Percentiles rank a stretch among this genome's conserved stretches.
Evolutionary conservation across 2,329 filamentous ascomycete genomes (phyloP).

Genomic region (Penicillium sp.): DNA sequence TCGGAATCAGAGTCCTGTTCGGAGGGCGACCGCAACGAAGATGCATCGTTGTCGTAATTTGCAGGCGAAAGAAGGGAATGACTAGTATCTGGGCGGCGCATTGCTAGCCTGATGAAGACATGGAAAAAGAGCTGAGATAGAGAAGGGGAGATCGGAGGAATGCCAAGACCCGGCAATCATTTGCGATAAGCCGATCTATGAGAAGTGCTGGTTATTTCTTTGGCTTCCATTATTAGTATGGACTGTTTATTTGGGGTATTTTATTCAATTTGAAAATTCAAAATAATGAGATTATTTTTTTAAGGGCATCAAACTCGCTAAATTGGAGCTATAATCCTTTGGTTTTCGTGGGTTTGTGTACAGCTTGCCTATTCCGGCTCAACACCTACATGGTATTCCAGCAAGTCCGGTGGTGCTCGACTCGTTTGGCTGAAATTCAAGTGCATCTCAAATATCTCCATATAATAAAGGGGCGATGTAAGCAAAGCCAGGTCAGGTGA

Average conservation of each 20-base stretch:
- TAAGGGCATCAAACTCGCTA: too few species aligned
- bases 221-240: not conserved
- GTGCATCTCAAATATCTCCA: too few species aligned
- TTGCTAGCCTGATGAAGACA: constrained; percentile 27
- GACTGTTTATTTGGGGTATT: not conserved
- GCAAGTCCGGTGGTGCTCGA: too few species aligned
- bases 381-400: not conserved
- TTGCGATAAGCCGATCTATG: constrained; percentile 10
- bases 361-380: not conserved
- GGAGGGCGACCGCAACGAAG: constrained; percentile 59
- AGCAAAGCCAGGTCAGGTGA: too few species aligned
- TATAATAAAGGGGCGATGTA: too few species aligned
- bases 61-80: constrained; percentile 60
- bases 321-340: not conserved
- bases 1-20: constrained; percentile 76
- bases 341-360: not conserved
- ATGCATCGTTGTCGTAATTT: constrained; percentile 67
- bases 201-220: not conserved
- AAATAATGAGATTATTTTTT: not conserved
- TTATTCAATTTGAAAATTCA: too few species aligned
- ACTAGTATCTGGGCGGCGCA: constrained; percentile 20
- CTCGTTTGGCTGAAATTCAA: too few species aligned
- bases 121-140: constrained; percentile 14
- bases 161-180: constrained; percentile 1
- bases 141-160: constrained; percentile 9